phyloP scores from a whole-genome alignment of 2,329 filamentous ascomycete species.

The Allantophomopsis lycopodina region DNA sequence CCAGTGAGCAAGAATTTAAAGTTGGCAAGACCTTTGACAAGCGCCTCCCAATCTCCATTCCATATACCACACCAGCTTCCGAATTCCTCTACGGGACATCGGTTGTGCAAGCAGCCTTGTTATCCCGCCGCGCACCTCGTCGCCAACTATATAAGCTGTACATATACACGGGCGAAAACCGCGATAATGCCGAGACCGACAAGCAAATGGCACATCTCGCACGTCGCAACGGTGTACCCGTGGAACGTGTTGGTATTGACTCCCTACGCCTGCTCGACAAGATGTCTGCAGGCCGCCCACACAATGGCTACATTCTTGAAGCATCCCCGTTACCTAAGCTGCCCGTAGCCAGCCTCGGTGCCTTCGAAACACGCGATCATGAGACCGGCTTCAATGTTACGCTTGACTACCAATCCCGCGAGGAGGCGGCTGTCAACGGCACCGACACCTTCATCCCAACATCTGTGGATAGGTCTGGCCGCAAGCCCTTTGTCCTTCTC shows the following conservation, averaged over 20 bases:
- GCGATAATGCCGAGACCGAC: slow-evolving; percentile 32
- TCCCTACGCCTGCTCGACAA: slow-evolving; percentile 65
- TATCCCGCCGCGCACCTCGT: slow-evolving; percentile 31
- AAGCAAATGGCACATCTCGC: slow-evolving; percentile 31
- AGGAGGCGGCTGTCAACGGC: slow-evolving; percentile 66
- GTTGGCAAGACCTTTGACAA: slow-evolving; percentile 5
- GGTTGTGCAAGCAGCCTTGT: slow-evolving; percentile 68
- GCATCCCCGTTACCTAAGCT: slow-evolving; percentile 67
- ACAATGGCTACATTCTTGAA: slow-evolving; percentile 85
- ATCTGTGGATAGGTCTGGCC: slow-evolving; percentile 17
- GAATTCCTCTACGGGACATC: slow-evolving; percentile 83
- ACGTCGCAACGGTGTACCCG: slow-evolving; percentile 30
- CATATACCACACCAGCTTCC: slow-evolving; percentile 73
- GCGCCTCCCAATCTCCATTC: slow-evolving; percentile 26
- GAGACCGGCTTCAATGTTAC: slow-evolving; percentile 41
- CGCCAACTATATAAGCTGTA: slow-evolving; percentile 79
- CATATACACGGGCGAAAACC: slow-evolving; percentile 47
- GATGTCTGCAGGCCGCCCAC: slow-evolving; percentile 69
- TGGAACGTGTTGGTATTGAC: slow-evolving; percentile 42
- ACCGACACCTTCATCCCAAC: slow-evolving; percentile 32
- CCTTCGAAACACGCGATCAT: slow-evolving; percentile 7
- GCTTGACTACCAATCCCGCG: slow-evolving; percentile 54
- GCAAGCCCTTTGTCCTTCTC: slow-evolving; percentile 59
- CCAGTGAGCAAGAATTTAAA: too few species aligned
- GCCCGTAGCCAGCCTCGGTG: slow-evolving; percentile 44